These are phyloP conservation scores for Glarea lozoyensis DNA, from an alignment of 495 filamentous ascomycete genomes.

Conservation along the genomic window DNA sequence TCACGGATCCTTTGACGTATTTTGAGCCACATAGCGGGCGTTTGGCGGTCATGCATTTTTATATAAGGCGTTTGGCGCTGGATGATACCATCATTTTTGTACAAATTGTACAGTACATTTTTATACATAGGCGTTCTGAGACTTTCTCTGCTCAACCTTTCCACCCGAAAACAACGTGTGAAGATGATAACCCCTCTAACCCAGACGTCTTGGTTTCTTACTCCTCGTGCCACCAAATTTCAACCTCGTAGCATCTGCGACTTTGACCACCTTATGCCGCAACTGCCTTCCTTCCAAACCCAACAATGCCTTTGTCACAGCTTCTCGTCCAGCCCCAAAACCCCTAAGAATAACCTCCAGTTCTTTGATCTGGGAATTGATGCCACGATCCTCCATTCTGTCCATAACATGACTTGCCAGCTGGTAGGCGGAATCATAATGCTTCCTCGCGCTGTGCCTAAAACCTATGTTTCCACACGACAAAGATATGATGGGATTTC, in stretches of 20 bases:
- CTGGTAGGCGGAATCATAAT: constrained; percentile 92
- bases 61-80: constrained; percentile 20
- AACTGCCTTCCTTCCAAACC: constrained; percentile 73
- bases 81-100: constrained; percentile 11
- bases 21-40: constrained; percentile 6
- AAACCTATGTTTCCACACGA: constrained; percentile 81
- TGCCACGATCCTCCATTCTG: constrained; percentile 66
- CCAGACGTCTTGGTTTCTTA: constrained; percentile 69
- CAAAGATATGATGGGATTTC: constrained; percentile 64
- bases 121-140: too few species aligned
- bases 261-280: constrained; percentile 58
- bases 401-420: constrained; percentile 68
- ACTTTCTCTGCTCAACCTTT: too few species aligned
- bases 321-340: constrained; percentile 79
- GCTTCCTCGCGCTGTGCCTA: constrained; percentile 63
- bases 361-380: constrained; percentile 47
- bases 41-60: background rate
- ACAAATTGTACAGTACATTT: constrained; percentile 9
- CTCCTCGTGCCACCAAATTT: constrained; percentile 96
- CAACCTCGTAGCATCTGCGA: constrained; percentile 75
- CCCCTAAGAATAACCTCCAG: constrained; percentile 75
- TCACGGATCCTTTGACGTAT: too few species aligned
- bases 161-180: too few species aligned
- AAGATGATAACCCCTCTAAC: constrained; percentile 39
- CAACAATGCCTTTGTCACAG: constrained; percentile 77